phyloP scores from a whole-genome alignment of 2,329 filamentous ascomycete species.

The Fusarium sp. region DNA sequence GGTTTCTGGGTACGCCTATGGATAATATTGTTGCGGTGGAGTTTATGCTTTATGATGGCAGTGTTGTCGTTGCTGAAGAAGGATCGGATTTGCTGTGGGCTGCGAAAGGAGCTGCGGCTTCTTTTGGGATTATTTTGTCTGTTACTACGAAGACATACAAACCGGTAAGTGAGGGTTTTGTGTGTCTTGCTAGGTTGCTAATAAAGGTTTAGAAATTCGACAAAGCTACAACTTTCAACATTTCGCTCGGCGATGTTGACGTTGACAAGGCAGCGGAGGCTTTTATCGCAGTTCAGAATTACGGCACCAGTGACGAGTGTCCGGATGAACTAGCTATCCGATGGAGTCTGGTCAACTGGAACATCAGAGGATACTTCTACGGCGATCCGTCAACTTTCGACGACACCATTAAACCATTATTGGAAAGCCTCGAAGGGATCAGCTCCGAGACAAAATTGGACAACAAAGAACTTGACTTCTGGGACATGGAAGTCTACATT shows the following conservation, averaged over 20 bases:
- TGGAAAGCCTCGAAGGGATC: constrained; percentile 12
- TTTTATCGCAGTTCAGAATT: constrained; percentile 30
- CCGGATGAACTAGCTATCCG: constrained; percentile 35
- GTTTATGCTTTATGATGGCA: constrained; percentile 37
- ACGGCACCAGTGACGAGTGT: not conserved
- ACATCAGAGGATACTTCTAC: constrained; percentile 34
- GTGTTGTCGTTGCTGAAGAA: constrained; percentile 24
- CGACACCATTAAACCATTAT: constrained; percentile 2
- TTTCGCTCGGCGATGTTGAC: constrained; percentile 18
- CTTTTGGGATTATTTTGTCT: constrained; percentile 34
- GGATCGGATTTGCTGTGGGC: constrained; percentile 37
- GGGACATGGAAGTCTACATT: constrained; percentile 29
- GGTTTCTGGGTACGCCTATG: constrained; percentile 24
- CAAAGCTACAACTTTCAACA: constrained; percentile 29
- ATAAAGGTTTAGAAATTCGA: constrained; percentile 1
- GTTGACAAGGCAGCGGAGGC: constrained; percentile 21
- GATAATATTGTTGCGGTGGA: constrained; percentile 33
- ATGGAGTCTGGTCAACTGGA: constrained; percentile 23
- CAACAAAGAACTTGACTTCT: constrained; percentile 28
- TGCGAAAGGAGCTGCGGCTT: constrained; percentile 31
- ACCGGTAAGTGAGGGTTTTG: constrained; percentile 6
- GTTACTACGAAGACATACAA: constrained; percentile 32
- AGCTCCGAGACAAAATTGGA: constrained; percentile 1
- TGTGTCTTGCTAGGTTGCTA: rapidly evolving
- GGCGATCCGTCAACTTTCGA: constrained; percentile 29